Evolutionary conservation across 1,284 basidiomycete species (phyloP).

Genomic region (Anthracocystis walkeri): DNA sequence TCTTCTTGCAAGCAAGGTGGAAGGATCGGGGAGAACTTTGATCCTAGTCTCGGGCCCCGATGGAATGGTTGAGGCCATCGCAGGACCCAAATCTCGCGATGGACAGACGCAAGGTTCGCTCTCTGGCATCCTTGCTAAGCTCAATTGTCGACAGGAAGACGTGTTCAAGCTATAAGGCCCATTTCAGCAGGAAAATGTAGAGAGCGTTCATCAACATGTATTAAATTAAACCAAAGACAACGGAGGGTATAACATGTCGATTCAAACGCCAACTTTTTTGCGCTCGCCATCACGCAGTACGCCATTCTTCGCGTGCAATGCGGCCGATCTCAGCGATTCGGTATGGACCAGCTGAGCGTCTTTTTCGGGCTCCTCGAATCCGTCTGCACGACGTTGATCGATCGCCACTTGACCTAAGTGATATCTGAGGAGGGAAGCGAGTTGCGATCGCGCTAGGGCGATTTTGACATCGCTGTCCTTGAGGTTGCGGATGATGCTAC

Average conservation of each 20-base stretch:
- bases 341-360: slow-evolving; percentile 25
- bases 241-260: slow-evolving; percentile 13
- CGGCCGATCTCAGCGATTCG: slow-evolving; percentile 24
- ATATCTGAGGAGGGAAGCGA: slow-evolving; percentile 30
- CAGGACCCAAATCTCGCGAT: slow-evolving; percentile 43
- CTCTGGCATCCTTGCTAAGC: slow-evolving; percentile 24
- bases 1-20: neutral
- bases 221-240: neutral
- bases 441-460: slow-evolving; percentile 36
- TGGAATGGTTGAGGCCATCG: slow-evolving; percentile 43
- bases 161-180: slow-evolving; percentile 47
- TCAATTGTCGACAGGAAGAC: slow-evolving; percentile 33
- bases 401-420: slow-evolving; percentile 31
- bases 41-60: slow-evolving; percentile 55
- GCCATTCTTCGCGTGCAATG: slow-evolving; percentile 28
- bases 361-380: slow-evolving; percentile 19
- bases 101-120: slow-evolving; percentile 44
- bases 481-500: slow-evolving; percentile 13
- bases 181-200: too few relatives aligned
- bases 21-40: slow-evolving; percentile 6
- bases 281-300: slow-evolving; percentile 34
- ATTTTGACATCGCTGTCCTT: neutral
- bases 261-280: slow-evolving; percentile 35
- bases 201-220: slow-evolving; percentile 1
- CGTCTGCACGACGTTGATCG: slow-evolving; percentile 23